A percentile compares a stretch with the other conserved stretches of the same genome.
phyloP scores from a whole-genome alignment of 1,284 basidiomycete species.

The Farysia itapuensis region DNA sequence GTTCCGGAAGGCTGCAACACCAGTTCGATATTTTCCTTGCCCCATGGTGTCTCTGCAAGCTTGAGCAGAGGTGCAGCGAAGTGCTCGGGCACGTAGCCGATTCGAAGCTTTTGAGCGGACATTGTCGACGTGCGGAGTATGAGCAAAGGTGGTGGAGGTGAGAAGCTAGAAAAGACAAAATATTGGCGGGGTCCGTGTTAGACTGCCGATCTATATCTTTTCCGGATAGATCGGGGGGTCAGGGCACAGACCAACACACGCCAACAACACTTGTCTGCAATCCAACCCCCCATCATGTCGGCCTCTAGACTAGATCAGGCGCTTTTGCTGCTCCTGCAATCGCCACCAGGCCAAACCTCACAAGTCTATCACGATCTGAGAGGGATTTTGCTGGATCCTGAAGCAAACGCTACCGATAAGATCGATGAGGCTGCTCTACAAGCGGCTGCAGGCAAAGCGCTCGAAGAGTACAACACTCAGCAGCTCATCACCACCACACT shows the following conservation, averaged over 20 bases:
- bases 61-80: slow-evolving; percentile 51
- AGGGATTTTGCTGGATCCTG: slow-evolving; percentile 34
- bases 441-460: slow-evolving; percentile 16
- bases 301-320: slow-evolving; percentile 15
- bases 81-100: slow-evolving; percentile 57
- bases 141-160: too few species aligned
- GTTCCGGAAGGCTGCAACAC: slow-evolving; percentile 52
- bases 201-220: too few species aligned
- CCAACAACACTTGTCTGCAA: too few species aligned
- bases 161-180: too few species aligned
- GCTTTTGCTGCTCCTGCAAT: slow-evolving; percentile 29
- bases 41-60: slow-evolving; percentile 49
- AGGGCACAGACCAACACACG: too few species aligned
- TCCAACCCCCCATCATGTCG: background rate
- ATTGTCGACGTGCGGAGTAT: too few species aligned
- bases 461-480: slow-evolving; percentile 42
- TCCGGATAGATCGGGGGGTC: too few species aligned
- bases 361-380: slow-evolving; percentile 46
- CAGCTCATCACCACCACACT: slow-evolving; percentile 16
- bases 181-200: too few species aligned
- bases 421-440: slow-evolving; percentile 27
- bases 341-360: slow-evolving; percentile 44
- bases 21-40: slow-evolving; percentile 41
- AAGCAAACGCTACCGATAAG: slow-evolving; percentile 13
- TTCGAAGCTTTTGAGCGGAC: slow-evolving; percentile 6